These are phyloP conservation scores for Suillus cothurnatus DNA, from an alignment of 768 basidiomycete genomes.

Conservation along the genomic window DNA sequence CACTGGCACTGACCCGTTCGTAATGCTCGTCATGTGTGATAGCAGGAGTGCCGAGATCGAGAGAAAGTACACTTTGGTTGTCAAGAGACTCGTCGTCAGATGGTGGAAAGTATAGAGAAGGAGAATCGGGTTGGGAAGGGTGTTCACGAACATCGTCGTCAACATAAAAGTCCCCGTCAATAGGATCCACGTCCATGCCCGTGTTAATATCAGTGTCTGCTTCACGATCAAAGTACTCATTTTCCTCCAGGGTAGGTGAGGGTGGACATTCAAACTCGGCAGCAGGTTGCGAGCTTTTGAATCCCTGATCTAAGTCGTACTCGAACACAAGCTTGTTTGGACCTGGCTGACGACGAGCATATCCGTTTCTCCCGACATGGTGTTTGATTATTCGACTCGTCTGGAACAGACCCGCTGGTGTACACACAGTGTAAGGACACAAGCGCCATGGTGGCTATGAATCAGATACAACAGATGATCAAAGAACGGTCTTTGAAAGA, in stretches of 20 bases:
- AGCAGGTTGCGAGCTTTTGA: background rate
- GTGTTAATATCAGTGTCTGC: background rate
- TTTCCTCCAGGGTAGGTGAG: background rate
- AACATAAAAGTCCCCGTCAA: background rate
- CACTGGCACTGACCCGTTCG: background rate
- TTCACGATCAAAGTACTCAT: background rate
- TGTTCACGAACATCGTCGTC: background rate
- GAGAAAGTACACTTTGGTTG: background rate
- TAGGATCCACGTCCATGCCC: background rate
- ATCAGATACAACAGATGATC: background rate
- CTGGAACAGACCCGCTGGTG: background rate
- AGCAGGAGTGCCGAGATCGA: background rate
- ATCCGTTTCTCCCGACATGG: background rate
- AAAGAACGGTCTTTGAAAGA: background rate
- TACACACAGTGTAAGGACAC: slow-evolving; percentile 2
- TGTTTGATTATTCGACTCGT: background rate
- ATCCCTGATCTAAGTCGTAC: background rate
- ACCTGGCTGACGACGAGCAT: background rate
- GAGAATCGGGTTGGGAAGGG: too few species aligned
- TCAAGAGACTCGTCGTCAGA: background rate
- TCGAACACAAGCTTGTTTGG: background rate
- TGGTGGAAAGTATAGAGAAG: background rate
- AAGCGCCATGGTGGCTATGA: background rate
- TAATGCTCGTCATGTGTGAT: background rate
- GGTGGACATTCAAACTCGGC: background rate